These are phyloP conservation scores for Hypoxylon lenormandii DNA, from an alignment of 495 filamentous ascomycete species.

Conservation along the genomic window DNA sequence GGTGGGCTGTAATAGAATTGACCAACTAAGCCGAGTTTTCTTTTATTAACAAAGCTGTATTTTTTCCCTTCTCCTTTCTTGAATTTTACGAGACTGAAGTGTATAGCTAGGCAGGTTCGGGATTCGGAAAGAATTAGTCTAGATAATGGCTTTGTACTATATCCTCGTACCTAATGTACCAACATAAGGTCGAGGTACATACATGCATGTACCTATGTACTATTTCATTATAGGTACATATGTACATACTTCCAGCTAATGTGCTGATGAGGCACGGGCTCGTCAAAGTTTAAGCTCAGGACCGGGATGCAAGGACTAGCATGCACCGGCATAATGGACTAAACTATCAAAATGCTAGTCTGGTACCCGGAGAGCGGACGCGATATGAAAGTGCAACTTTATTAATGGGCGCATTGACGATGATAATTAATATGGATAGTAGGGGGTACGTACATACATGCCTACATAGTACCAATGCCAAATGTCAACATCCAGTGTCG, in stretches of 20 bases:
- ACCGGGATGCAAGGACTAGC: conserved; percentile 23
- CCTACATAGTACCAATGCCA: conserved; percentile 18
- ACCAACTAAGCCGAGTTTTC: conserved; percentile 23
- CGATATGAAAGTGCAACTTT: conserved; percentile 47
- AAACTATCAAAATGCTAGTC: conserved; percentile 43
- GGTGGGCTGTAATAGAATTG: conserved; percentile 27
- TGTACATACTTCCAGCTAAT: conserved; percentile 9
- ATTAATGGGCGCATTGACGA: conserved; percentile 47
- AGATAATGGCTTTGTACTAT: conserved; percentile 13
- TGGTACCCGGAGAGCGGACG: conserved; percentile 41
- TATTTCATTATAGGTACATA: not conserved
- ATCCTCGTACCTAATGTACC: not conserved
- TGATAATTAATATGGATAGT: conserved; percentile 39
- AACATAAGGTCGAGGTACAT: no score
- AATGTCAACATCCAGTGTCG: not conserved
- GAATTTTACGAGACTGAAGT: conserved; percentile 22
- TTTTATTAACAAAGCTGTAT: conserved; percentile 17
- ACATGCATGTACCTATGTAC: not conserved
- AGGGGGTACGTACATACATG: conserved; percentile 29
- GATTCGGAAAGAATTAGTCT: conserved; percentile 15
- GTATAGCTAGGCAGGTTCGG: no score
- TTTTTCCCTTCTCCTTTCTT: no score
- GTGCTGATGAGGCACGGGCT: conserved; percentile 30
- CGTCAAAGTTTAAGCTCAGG: conserved; percentile 25
- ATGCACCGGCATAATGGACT: conserved; percentile 41